Conservation (phyloP, 345 rosid genomes). For the Murraya koenigii region DNA sequence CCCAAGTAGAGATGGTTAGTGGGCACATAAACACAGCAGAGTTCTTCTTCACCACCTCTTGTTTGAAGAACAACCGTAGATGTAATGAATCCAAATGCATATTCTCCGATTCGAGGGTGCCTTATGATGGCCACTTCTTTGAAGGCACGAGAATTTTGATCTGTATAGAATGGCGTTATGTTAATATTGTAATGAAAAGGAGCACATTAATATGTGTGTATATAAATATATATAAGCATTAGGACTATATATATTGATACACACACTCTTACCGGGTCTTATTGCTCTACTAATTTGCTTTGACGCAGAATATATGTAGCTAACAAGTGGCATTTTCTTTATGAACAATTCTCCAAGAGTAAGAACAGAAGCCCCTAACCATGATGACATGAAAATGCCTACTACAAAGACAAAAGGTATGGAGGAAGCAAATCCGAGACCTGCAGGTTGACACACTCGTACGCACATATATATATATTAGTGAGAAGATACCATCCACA, state of each 20-base stretch:
- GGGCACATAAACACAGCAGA: constrained; percentile 50
- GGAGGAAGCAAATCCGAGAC: constrained; percentile 56
- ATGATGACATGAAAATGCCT: constrained; percentile 61
- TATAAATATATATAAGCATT: no score
- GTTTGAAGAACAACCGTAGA: constrained; percentile 45
- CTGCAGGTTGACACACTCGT: constrained; percentile 18
- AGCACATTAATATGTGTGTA: neutral
- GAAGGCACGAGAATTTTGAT: constrained; percentile 49
- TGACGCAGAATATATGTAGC: constrained; percentile 51
- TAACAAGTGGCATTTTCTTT: constrained; percentile 53
- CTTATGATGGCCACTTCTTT: constrained; percentile 58
- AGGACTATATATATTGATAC: no score
- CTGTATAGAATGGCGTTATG: constrained; percentile 18
- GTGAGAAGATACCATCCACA: no score
- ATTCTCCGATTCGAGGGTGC: constrained; percentile 58
- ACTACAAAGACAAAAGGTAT: constrained; percentile 47
- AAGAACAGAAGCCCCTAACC: constrained; percentile 52
- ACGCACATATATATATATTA: no score
- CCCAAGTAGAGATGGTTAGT: constrained; percentile 52
- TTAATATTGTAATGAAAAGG: neutral
- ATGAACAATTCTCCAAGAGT: constrained; percentile 57
- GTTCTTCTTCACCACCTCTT: constrained; percentile 42
- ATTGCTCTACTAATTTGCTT: constrained; percentile 58
- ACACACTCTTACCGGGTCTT: constrained; percentile 34
- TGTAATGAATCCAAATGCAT: constrained; percentile 56